phyloP scores from a whole-genome alignment of 768 basidiomycete genomes.

The Hydnomerulius pinastri region DNA sequence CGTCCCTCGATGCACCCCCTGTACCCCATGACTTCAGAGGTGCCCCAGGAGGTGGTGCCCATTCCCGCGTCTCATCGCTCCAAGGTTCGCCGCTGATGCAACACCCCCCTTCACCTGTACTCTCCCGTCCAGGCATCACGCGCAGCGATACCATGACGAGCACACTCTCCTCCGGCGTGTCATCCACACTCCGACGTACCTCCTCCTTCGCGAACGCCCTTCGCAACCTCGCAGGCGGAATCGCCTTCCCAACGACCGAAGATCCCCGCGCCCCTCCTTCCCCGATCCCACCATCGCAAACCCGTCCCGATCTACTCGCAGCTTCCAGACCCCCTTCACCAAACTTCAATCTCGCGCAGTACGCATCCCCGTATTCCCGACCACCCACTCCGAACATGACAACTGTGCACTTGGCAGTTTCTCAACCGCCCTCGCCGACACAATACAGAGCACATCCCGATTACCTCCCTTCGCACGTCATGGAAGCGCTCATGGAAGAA shows the following conservation, averaged over 20 bases:
- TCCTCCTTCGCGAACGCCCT: slow-evolving; percentile 81
- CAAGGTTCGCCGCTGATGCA: slow-evolving; percentile 49
- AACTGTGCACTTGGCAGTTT: slow-evolving; percentile 20
- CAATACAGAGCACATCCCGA: slow-evolving; percentile 42
- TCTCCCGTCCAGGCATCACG: slow-evolving; percentile 48
- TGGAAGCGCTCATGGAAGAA: slow-evolving; percentile 89
- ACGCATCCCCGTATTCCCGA: slow-evolving; percentile 73
- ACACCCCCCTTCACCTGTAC: slow-evolving; percentile 48
- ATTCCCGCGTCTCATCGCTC: slow-evolving; percentile 49
- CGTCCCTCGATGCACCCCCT: slow-evolving; percentile 57
- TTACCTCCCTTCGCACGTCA: slow-evolving; percentile 75
- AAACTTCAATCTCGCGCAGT: slow-evolving; percentile 75
- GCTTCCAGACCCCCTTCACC: slow-evolving; percentile 76
- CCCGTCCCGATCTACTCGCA: slow-evolving; percentile 32
- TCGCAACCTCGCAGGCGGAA: slow-evolving; percentile 66
- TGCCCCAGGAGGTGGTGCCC: slow-evolving; percentile 32
- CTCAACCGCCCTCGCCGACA: slow-evolving; percentile 35
- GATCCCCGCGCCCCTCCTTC: slow-evolving; percentile 47
- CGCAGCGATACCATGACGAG: slow-evolving; percentile 66
- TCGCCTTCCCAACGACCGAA: slow-evolving; percentile 67
- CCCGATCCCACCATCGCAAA: slow-evolving; percentile 24
- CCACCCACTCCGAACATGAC: slow-evolving; percentile 45
- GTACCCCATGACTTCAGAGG: slow-evolving; percentile 39
- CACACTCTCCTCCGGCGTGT: slow-evolving; percentile 60
- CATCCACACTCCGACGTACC: slow-evolving; percentile 72